Evolutionary conservation across 148 eudicot species (phyloP).

Genomic region (Silene latifolia): DNA sequence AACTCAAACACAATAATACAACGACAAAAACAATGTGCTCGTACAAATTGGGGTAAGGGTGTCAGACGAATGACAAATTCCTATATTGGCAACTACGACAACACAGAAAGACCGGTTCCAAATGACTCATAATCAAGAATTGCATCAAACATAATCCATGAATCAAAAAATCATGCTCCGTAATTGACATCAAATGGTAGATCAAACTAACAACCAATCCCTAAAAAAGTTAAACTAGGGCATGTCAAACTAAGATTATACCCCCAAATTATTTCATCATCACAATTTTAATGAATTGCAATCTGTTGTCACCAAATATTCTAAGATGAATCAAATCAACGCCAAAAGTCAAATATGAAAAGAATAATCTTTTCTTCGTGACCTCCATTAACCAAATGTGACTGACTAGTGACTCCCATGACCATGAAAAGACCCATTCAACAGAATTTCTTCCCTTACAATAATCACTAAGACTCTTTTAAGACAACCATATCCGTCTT

Average conservation of each 20-base stretch:
- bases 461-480: not conserved
- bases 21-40: too few relatives aligned
- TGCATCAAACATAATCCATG: not conserved
- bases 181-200: not conserved
- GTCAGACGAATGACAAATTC: too few relatives aligned
- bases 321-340: not conserved
- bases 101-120: too few relatives aligned
- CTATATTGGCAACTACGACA: too few relatives aligned
- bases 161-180: too few relatives aligned
- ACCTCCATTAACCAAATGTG: not conserved
- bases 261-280: not conserved
- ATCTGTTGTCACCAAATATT: not conserved
- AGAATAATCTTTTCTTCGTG: not conserved
- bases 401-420: slow-evolving; percentile 4
- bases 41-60: too few relatives aligned
- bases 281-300: not conserved
- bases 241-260: not conserved
- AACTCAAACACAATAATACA: not conserved
- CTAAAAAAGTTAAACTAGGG: too few relatives aligned
- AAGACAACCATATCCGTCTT: too few relatives aligned
- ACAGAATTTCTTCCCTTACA: not conserved
- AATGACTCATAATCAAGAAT: not conserved
- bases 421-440: slow-evolving; percentile 11
- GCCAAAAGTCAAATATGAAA: not conserved
- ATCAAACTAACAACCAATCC: too few relatives aligned